Conservation (phyloP, 441 rosid species). For the Syzygium syzygioides region DNA sequence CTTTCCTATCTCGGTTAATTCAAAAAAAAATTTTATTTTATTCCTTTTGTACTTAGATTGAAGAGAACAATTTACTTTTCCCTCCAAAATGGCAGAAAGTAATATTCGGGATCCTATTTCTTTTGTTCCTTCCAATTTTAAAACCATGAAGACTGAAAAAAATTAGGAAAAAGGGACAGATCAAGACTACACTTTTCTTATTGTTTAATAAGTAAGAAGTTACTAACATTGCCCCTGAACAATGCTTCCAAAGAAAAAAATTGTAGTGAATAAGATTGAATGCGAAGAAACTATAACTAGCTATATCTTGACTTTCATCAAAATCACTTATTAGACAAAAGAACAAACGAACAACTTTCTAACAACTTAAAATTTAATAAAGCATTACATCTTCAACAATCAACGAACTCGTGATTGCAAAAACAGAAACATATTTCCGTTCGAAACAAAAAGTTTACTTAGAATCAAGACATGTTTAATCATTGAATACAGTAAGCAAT, state of each 20-base stretch:
- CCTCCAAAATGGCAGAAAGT: neutral
- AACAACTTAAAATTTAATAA: neutral
- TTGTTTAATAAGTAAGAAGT: neutral
- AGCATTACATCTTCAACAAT: neutral
- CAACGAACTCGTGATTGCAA: neutral
- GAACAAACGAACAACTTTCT: neutral
- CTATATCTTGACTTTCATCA: neutral
- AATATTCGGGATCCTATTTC: neutral
- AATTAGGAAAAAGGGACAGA: neutral
- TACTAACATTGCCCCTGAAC: neutral
- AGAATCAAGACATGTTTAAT: neutral
- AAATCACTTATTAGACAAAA: neutral
- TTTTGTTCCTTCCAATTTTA: neutral
- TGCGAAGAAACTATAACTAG: neutral
- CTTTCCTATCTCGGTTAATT: neutral
- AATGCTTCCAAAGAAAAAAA: neutral
- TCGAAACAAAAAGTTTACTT: neutral
- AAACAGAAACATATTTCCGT: neutral
- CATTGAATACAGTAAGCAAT: neutral
- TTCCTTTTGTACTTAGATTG: neutral
- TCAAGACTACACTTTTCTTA: neutral
- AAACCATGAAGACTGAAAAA: neutral
- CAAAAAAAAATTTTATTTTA: neutral
- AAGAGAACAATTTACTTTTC: neutral
- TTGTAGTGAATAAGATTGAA: neutral